Percentiles rank a stretch among this genome's conserved stretches.
phyloP scores from a whole-genome alignment of 2,329 filamentous ascomycete species.

The Aspergillus niger region DNA sequence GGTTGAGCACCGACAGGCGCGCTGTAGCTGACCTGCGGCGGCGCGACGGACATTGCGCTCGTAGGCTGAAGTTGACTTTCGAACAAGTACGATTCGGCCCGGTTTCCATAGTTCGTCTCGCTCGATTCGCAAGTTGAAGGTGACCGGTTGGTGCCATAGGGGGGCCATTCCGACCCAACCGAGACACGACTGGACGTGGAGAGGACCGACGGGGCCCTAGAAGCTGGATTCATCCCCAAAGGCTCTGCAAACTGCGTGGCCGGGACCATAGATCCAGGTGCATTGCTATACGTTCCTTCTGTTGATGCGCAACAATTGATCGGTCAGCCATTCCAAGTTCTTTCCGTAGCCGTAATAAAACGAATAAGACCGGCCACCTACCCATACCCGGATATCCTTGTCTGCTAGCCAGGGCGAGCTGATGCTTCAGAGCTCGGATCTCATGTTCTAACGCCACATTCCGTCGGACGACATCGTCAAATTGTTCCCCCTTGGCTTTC shows the following conservation, averaged over 20 bases:
- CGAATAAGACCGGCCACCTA: slow-evolving; percentile 12
- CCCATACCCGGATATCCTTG: slow-evolving; percentile 22
- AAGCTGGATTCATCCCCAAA: slow-evolving; percentile 20
- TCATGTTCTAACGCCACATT: slow-evolving; percentile 59
- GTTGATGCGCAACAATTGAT: background rate
- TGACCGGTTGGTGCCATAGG: slow-evolving; percentile 30
- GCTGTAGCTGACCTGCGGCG: slow-evolving; percentile 27
- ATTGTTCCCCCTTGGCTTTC: slow-evolving; percentile 52
- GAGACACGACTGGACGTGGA: slow-evolving; percentile 31
- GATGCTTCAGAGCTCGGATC: slow-evolving; percentile 54
- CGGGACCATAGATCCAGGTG: slow-evolving; percentile 26
- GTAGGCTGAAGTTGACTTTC: slow-evolving; percentile 22
- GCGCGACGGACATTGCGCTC: slow-evolving; percentile 18
- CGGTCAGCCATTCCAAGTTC: slow-evolving; percentile 19
- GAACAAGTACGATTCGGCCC: slow-evolving; percentile 27
- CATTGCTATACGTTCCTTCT: slow-evolving; percentile 23
- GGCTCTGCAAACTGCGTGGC: slow-evolving; percentile 27
- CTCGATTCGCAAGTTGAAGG: slow-evolving; percentile 31
- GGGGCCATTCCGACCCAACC: slow-evolving; percentile 31
- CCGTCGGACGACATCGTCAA: slow-evolving; percentile 54
- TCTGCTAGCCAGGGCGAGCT: slow-evolving; percentile 42
- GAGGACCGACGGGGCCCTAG: slow-evolving; percentile 26
- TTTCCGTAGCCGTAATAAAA: background rate
- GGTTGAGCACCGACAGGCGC: slow-evolving; percentile 16
- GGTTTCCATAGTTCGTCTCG: slow-evolving; percentile 29